phyloP scores from a whole-genome alignment of 1,284 basidiomycete species.

The Leccinum pachyderme region DNA sequence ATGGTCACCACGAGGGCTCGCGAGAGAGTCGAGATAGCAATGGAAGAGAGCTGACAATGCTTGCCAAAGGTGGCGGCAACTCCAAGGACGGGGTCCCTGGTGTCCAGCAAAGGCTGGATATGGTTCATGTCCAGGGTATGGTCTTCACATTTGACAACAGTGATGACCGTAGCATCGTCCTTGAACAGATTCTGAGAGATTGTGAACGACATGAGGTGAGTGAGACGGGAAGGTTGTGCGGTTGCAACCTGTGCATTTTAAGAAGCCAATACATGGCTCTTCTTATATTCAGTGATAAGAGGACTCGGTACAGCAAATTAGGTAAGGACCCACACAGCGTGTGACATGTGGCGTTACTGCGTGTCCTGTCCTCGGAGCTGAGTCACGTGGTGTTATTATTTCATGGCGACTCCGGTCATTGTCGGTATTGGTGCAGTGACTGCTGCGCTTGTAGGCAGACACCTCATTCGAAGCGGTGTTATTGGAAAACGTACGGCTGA shows the following conservation, averaged over 20 bases:
- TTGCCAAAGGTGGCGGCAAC: constrained; percentile 39
- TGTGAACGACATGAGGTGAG: neutral
- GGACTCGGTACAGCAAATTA: too few species aligned
- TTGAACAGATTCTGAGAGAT: constrained; percentile 1
- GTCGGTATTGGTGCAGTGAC: constrained; percentile 79
- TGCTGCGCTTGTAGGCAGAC: constrained; percentile 76
- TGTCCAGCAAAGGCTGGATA: constrained; percentile 27
- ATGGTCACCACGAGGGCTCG: constrained; percentile 33
- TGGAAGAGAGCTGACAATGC: constrained; percentile 29
- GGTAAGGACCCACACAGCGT: neutral
- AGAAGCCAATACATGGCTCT: neutral
- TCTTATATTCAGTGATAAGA: neutral
- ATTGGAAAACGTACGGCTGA: constrained; percentile 66
- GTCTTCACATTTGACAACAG: neutral
- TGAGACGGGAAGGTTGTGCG: neutral
- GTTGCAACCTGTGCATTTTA: neutral
- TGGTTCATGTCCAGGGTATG: neutral
- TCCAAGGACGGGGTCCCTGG: constrained; percentile 27
- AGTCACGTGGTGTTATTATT: neutral
- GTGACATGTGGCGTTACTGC: neutral
- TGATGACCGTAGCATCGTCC: neutral
- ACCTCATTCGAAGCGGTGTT: constrained; percentile 57
- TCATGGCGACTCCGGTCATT: constrained; percentile 74
- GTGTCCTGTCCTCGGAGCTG: too few species aligned
- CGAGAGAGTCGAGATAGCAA: constrained; percentile 38